phyloP scores from a whole-genome alignment of 2,329 filamentous ascomycete genomes.

The Trichophyton verrucosum region DNA sequence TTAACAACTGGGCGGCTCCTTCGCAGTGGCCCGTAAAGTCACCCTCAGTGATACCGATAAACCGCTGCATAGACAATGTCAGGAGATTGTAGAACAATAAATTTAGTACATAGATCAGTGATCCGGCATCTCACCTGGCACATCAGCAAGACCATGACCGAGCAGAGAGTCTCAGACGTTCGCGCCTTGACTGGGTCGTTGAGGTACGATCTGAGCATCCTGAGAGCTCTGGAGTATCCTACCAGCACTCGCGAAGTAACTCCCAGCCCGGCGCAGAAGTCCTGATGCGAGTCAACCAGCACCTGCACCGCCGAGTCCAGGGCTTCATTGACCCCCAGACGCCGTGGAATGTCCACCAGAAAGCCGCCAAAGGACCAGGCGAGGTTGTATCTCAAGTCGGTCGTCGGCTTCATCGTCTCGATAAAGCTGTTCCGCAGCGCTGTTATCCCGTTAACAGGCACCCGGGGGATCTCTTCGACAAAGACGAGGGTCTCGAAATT shows the following conservation, averaged over 20 bases:
- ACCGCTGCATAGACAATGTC: slow-evolving; percentile 6
- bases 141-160: slow-evolving; percentile 27
- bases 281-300: slow-evolving; percentile 20
- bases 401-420: slow-evolving; percentile 23
- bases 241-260: slow-evolving; percentile 17
- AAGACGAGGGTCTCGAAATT: neutral
- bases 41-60: slow-evolving; percentile 14
- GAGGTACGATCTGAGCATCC: slow-evolving; percentile 19
- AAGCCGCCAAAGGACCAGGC: slow-evolving; percentile 37
- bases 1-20: slow-evolving; percentile 27
- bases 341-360: slow-evolving; percentile 34
- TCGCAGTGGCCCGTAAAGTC: slow-evolving; percentile 23
- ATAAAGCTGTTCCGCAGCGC: slow-evolving; percentile 25
- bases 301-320: slow-evolving; percentile 32
- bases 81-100: neutral
- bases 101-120: neutral
- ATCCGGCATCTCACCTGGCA: slow-evolving; percentile 17
- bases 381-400: slow-evolving; percentile 38
- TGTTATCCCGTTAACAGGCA: slow-evolving; percentile 24
- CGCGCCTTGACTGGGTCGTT: slow-evolving; percentile 23
- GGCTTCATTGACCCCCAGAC: slow-evolving; percentile 36
- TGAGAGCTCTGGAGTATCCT: slow-evolving; percentile 24
- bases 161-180: slow-evolving; percentile 25
- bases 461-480: slow-evolving; percentile 2
- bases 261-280: slow-evolving; percentile 16